Conservation (phyloP, 768 basidiomycete species). For the Tubosaeta sp. region DNA sequence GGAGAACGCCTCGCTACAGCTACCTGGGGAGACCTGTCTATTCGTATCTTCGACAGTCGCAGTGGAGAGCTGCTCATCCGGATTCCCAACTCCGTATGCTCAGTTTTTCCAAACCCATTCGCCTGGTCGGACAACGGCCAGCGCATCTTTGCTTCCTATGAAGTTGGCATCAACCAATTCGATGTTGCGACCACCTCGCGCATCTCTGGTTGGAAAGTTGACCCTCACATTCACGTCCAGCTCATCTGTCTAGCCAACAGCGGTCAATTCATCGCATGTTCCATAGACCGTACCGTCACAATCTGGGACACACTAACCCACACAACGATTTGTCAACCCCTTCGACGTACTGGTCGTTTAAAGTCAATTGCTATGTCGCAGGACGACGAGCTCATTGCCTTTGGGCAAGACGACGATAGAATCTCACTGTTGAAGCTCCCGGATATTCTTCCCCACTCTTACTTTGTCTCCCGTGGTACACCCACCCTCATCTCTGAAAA, state of each 20-base stretch:
- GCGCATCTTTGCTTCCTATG: slow-evolving; percentile 2
- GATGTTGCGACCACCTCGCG: not conserved
- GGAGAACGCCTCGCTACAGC: slow-evolving; percentile 2
- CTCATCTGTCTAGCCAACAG: not conserved
- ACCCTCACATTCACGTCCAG: not conserved
- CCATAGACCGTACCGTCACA: not conserved
- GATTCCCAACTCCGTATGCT: slow-evolving; percentile 1
- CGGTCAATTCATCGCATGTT: slow-evolving; percentile 4
- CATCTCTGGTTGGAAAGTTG: not conserved
- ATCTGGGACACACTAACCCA: slow-evolving; percentile 7
- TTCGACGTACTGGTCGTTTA: not conserved
- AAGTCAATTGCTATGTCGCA: not conserved
- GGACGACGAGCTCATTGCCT: slow-evolving; percentile 1
- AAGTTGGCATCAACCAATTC: slow-evolving; percentile 1
- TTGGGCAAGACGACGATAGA: slow-evolving; percentile 3
- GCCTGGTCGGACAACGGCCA: slow-evolving; percentile 7
- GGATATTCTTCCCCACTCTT: slow-evolving; percentile 2
- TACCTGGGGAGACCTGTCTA: slow-evolving; percentile 4
- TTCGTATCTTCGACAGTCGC: slow-evolving; percentile 4
- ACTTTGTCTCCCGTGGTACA: not conserved
- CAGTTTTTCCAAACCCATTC: not conserved
- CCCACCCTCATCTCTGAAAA: not conserved
- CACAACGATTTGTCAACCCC: not conserved
- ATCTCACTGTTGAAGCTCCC: not conserved
- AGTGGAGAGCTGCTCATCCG: slow-evolving; percentile 1